phyloP scores from a whole-genome alignment of 2,329 filamentous ascomycete genomes.

The Zymoseptoria pseudotritici region DNA sequence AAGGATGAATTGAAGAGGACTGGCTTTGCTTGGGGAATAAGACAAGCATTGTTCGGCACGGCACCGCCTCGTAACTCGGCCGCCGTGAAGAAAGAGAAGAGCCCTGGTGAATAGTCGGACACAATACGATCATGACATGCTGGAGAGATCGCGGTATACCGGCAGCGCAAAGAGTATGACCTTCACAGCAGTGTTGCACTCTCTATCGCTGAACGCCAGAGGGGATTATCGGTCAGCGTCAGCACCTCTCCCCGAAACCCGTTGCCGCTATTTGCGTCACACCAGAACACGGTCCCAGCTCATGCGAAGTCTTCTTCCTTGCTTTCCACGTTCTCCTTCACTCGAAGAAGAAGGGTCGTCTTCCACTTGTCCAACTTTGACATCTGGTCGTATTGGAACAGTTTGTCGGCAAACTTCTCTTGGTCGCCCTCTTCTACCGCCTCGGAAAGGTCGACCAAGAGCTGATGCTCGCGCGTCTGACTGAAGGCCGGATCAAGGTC shows the following conservation, averaged over 20 bases:
- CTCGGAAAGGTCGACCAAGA: conserved; percentile 68
- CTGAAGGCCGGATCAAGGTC: conserved; percentile 73
- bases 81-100: background rate
- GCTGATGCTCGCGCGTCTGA: conserved; percentile 69
- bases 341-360: conserved; percentile 71
- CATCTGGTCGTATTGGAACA: conserved; percentile 85
- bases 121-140: background rate
- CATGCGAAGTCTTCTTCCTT: conserved; percentile 61
- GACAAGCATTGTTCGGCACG: conserved; percentile 12
- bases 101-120: background rate
- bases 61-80: background rate
- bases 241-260: background rate
- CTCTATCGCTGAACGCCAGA: background rate
- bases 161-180: background rate
- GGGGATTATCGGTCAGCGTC: background rate
- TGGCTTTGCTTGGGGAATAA: conserved; percentile 24
- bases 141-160: background rate
- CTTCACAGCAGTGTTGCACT: background rate
- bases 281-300: background rate
- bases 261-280: background rate
- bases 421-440: conserved; percentile 71
- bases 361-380: conserved; percentile 97
- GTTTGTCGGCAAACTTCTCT: conserved; percentile 75
- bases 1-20: conserved; percentile 11
- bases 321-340: conserved; percentile 78